Base-by-base conservation (phyloP, 768 basidiomycete species). In the Suillus luteus region DNA sequence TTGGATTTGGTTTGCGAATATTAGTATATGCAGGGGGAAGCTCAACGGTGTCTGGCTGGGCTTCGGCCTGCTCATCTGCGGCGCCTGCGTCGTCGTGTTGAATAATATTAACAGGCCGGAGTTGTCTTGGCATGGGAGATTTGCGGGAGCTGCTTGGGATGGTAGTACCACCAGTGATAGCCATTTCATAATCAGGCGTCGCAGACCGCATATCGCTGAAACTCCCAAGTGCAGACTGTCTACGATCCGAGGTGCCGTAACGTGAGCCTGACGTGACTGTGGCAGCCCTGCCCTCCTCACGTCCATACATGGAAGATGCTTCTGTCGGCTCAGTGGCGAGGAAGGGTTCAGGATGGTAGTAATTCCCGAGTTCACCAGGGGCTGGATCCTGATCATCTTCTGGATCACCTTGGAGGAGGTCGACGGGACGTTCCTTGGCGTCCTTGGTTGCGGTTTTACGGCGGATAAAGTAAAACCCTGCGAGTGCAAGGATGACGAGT, bases 41-140 rank as follows among this genome's bases (percentile, higher is more conserved):
- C 74, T 94, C 92, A 54, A 94, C 85, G 49, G 91, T 92, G 74
- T 91, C 92, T 17, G 84, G 72, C 19, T 78, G 81, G 9, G 75
- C 77, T 51, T 72, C 72, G 62, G 58, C 69, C 48, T 61, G 66
- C 64, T 73, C 75, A 62, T 81, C 82, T 6, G 86, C 83, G 9
- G 76, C 76, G 1, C 92, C 92, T 0, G 90, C 92, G 71, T 94
- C 92, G 66, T 93, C 91, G 68, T 94, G 92, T 75, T 93, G 92
- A 52, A 93, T 83, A 69, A 92, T 85, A 70, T 93, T 93, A 40
- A 94, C 86, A 0, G 90, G 82, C 54, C 91, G 79, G 77, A 92
- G 77, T 65, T 76, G 78, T 44, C 87, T 79, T 60, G 82, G 74
- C 46, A 72, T 72, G 2, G 79, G 74, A 10, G 79, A 79, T 60